Conservation (phyloP, 257 asterid species). For the Rhazya stricta region DNA sequence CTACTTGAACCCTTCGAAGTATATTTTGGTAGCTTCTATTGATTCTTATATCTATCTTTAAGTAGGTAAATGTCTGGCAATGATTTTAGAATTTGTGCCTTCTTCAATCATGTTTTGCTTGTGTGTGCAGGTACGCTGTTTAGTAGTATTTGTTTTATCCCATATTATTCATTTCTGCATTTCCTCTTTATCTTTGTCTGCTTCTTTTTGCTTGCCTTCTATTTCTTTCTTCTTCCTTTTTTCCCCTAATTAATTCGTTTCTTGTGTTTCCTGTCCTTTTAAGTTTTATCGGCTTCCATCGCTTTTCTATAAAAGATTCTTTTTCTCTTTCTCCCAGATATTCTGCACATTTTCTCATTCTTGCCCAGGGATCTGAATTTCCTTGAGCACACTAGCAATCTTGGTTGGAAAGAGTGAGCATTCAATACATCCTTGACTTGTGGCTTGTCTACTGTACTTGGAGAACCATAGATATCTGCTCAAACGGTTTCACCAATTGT, state of each 20-base stretch:
- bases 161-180: not conserved
- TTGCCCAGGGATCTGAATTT: slow-evolving; percentile 96
- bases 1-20: not conserved
- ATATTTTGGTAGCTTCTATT: not conserved
- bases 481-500: not conserved
- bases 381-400: slow-evolving; percentile 83
- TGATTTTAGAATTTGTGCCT: not conserved
- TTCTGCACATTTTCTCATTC: slow-evolving; percentile 91
- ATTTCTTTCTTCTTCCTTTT: not conserved
- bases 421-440: slow-evolving; percentile 6
- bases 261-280: not conserved
- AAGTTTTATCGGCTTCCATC: not conserved
- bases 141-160: not conserved
- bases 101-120: not conserved
- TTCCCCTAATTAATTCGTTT: no score
- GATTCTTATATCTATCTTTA: not conserved
- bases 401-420: slow-evolving; percentile 99
- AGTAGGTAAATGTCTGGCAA: not conserved
- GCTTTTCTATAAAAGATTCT: not conserved
- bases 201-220: not conserved
- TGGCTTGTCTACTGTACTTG: slow-evolving; percentile 6
- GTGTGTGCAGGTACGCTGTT: not conserved
- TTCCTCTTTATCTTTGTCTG: not conserved
- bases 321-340: slow-evolving; percentile 49
- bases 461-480: slow-evolving; percentile 9